Evolutionary conservation across 2,329 filamentous ascomycete species (phyloP), one percentile per base, ranked within the genome.

Genomic region (Trichoderma sp.): DNA sequence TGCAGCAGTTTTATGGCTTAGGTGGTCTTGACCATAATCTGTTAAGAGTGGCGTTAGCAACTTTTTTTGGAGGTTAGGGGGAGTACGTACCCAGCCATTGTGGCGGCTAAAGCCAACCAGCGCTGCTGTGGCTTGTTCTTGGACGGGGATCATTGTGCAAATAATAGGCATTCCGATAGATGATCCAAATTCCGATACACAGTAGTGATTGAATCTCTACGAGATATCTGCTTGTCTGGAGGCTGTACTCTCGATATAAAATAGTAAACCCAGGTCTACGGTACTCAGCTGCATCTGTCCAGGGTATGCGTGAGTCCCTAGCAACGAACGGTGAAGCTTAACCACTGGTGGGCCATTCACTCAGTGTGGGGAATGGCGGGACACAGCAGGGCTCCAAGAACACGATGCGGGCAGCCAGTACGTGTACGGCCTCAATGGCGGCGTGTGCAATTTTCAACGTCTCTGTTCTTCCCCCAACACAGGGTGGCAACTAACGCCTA

Each of bases 11-110:
- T 73, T 66, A 34, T 71, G 67, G 74, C 64, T 68, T 72, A 73
- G 68, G 74, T 75, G 71, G 70, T 76, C 73, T 71, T 71, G 53
- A 47, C 69, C 62, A 43, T 51, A 34, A 58, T 53, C 69, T 26
- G 34, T 43, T 18, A 65, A 47, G 36, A 71, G 69, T 70, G 69
- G 69, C 69, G 62, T 70, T 53, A 34, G 66, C 28, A 36, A 70
- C 39, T 47, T 62, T 70, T 70, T 34, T 53, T 28, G 30, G 28
- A 67, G 64, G 63, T 56, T 66, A 66, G 51, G 36, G 57, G 70
- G 30, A 53, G 67, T 71, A 71, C 69, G 69, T 71, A 71, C 69
- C 57, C 1, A 36, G 67, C 36, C 36, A 61, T 43, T 28, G 53
- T 69, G 28, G 66, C 39, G 56, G 56, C 39, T 24, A 58, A 34